Evolutionary conservation across 2,329 filamentous ascomycete genomes (phyloP).

Genomic region (Orbilia javanica): DNA sequence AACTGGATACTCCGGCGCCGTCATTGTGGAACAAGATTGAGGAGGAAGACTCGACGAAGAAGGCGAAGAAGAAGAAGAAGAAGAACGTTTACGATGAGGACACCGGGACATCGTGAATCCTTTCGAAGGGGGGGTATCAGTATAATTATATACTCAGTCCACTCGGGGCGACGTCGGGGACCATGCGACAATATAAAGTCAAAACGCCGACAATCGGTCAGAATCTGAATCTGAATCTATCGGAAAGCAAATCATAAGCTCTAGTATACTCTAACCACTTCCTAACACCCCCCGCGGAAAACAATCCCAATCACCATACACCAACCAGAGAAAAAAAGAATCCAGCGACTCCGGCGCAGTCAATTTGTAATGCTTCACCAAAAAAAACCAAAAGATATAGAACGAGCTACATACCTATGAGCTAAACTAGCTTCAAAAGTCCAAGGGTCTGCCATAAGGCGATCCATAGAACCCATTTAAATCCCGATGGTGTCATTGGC

Average conservation of each 20-base stretch:
- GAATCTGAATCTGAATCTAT: too few relatives aligned
- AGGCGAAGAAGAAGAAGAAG: neutral
- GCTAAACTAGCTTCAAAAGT: neutral
- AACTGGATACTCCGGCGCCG: slow-evolving; percentile 16
- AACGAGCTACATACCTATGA: too few relatives aligned
- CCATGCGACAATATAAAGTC: neutral
- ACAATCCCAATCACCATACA: neutral
- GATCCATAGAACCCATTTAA: neutral
- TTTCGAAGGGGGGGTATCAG: neutral
- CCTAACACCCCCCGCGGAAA: slow-evolving; percentile 32
- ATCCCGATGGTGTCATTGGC: slow-evolving; percentile 37
- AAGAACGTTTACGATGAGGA: slow-evolving; percentile 19
- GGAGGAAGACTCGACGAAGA: neutral
- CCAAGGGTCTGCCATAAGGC: neutral
- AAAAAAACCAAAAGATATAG: too few relatives aligned
- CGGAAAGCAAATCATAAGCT: too few relatives aligned
- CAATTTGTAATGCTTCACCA: neutral
- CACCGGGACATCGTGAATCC: slow-evolving; percentile 24
- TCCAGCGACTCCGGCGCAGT: slow-evolving; percentile 36
- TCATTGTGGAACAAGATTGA: slow-evolving; percentile 43
- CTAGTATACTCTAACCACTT: neutral
- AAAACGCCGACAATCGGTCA: slow-evolving; percentile 14
- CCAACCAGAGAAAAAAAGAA: neutral
- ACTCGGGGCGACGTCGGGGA: neutral
- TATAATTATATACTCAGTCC: slow-evolving; percentile 1